Conservation (phyloP, 495 filamentous ascomycete genomes). For the Trichoderma virens region DNA sequence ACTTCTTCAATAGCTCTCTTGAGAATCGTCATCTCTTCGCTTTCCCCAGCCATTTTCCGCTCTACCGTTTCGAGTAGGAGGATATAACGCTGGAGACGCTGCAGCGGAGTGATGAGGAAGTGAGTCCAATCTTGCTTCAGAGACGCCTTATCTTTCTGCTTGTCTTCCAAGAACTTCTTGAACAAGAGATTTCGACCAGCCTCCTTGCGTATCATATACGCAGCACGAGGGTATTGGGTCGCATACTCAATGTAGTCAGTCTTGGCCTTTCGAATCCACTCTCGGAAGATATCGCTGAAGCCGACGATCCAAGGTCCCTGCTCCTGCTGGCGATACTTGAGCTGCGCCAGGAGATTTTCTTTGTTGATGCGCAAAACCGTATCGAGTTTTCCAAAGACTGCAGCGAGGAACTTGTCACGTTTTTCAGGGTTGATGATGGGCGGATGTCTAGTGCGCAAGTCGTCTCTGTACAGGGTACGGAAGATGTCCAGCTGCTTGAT, state of each 20-base stretch:
- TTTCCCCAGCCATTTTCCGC: slow-evolving; percentile 74
- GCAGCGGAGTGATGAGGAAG: slow-evolving; percentile 89
- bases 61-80: slow-evolving; percentile 76
- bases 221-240: slow-evolving; percentile 75
- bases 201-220: slow-evolving; percentile 77
- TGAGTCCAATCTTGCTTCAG: slow-evolving; percentile 88
- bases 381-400: slow-evolving; percentile 89
- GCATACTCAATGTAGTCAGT: slow-evolving; percentile 87
- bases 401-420: slow-evolving; percentile 65
- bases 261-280: slow-evolving; percentile 96
- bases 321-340: slow-evolving; percentile 96
- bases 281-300: slow-evolving; percentile 95
- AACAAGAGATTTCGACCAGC: slow-evolving; percentile 79
- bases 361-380: slow-evolving; percentile 86
- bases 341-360: slow-evolving; percentile 85
- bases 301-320: slow-evolving; percentile 91
- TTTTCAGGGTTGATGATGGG: slow-evolving; percentile 71
- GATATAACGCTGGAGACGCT: slow-evolving; percentile 82
- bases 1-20: slow-evolving; percentile 90
- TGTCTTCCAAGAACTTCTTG: slow-evolving; percentile 73
- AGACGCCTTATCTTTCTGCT: slow-evolving; percentile 69
- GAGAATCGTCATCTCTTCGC: slow-evolving; percentile 85
- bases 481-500: slow-evolving; percentile 84
- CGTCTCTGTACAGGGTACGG: slow-evolving; percentile 77
- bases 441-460: slow-evolving; percentile 63